phyloP scores from a whole-genome alignment of 1,139 yeast genomes.

The Diutina pseudorugosa region DNA sequence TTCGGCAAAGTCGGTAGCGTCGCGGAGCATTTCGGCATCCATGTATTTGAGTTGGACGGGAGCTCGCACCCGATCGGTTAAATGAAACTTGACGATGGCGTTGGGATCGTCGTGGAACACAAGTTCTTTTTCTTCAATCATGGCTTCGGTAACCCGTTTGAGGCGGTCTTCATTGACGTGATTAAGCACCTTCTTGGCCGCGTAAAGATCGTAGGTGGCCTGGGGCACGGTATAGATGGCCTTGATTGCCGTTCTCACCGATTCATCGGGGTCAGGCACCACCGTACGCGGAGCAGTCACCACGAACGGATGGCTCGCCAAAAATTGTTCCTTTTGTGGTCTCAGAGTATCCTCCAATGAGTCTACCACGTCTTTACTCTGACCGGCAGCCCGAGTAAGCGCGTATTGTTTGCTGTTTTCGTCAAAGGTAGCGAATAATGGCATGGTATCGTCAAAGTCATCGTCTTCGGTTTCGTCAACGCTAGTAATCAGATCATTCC shows the following conservation, averaged over 20 bases:
- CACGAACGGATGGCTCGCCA: neutral
- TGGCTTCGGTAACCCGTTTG: neutral
- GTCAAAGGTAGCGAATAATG: neutral
- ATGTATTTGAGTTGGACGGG: neutral
- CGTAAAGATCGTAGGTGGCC: neutral
- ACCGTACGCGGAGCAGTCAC: neutral
- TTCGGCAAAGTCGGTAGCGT: neutral
- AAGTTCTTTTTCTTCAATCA: slow-evolving; percentile 1
- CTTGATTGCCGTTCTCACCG: neutral
- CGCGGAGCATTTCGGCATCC: neutral
- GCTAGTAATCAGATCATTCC: neutral
- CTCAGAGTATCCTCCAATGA: neutral
- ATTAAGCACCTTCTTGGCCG: neutral
- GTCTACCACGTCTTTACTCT: neutral
- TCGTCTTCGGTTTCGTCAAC: neutral
- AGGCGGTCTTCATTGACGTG: neutral
- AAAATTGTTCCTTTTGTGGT: neutral
- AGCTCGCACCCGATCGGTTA: neutral
- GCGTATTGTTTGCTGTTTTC: neutral
- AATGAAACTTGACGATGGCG: neutral
- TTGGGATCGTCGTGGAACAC: neutral
- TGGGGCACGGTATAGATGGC: neutral
- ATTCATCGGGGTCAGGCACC: neutral
- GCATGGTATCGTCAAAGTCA: neutral
- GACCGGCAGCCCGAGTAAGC: neutral